Conservation (phyloP, 768 basidiomycete genomes). For the Phylloporus arenicola region DNA sequence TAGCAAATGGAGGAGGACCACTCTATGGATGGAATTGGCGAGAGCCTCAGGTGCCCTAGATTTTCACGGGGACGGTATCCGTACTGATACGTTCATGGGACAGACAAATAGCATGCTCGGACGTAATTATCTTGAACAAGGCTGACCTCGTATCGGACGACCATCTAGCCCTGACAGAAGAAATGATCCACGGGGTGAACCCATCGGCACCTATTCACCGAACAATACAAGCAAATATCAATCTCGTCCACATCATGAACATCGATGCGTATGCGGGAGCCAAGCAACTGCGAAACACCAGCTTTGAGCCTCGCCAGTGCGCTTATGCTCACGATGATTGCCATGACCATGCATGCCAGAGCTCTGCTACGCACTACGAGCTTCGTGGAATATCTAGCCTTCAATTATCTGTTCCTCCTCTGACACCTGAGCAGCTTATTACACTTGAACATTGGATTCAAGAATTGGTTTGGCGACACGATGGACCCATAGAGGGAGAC, state of each 20-base stretch:
- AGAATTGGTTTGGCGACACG: slow-evolving; percentile 73
- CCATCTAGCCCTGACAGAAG: slow-evolving; percentile 46
- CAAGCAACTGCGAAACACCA: slow-evolving; percentile 19
- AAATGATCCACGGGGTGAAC: slow-evolving; percentile 69
- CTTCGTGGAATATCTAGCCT: slow-evolving; percentile 80
- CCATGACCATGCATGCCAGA: slow-evolving; percentile 29
- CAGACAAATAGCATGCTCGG: slow-evolving; percentile 91
- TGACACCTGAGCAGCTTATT: slow-evolving; percentile 44
- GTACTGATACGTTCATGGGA: slow-evolving; percentile 1
- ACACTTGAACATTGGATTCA: slow-evolving; percentile 78
- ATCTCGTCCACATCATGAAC: slow-evolving; percentile 70
- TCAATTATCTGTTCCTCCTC: slow-evolving; percentile 59
- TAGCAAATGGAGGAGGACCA: slow-evolving; percentile 87
- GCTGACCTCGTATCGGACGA: slow-evolving; percentile 59
- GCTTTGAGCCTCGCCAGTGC: slow-evolving; percentile 30
- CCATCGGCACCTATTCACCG: slow-evolving; percentile 69
- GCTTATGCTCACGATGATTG: slow-evolving; percentile 27
- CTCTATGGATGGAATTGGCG: slow-evolving; percentile 59
- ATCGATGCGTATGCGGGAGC: slow-evolving; percentile 72
- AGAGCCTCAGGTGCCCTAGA: slow-evolving; percentile 66
- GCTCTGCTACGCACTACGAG: slow-evolving; percentile 53
- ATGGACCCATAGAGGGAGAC: slow-evolving; percentile 37
- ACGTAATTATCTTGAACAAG: slow-evolving; percentile 92
- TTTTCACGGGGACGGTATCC: not conserved
- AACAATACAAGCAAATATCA: slow-evolving; percentile 69